phyloP scores from a whole-genome alignment of 2,329 filamentous ascomycete genomes.

The Apiospora rasikravindrae region DNA sequence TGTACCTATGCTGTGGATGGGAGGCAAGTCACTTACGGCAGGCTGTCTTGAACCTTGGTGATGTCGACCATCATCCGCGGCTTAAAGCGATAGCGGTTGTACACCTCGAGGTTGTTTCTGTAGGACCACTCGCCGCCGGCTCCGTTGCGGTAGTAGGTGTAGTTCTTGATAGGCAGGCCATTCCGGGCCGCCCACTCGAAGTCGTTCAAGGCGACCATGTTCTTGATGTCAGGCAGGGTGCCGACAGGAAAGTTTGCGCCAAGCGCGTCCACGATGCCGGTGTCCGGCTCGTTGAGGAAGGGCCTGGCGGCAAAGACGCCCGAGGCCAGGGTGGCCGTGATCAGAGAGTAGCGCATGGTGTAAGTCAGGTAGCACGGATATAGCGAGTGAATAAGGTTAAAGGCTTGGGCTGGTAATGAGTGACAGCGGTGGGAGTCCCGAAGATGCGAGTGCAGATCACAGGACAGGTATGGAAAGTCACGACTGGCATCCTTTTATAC shows the following conservation, averaged over 20 bases:
- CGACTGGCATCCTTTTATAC: constrained; percentile 1
- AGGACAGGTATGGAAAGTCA: neutral
- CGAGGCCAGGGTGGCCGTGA: constrained; percentile 35
- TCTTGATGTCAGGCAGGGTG: constrained; percentile 47
- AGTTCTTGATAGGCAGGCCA: constrained; percentile 51
- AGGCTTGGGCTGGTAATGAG: neutral
- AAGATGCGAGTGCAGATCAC: neutral
- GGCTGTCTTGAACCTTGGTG: constrained; percentile 45
- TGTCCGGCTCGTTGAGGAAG: constrained; percentile 52
- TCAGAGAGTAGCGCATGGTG: constrained; percentile 37
- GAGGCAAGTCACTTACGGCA: constrained; percentile 36
- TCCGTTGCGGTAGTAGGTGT: constrained; percentile 63
- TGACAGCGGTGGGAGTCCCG: constrained; percentile 14
- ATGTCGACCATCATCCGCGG: constrained; percentile 58
- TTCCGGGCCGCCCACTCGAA: constrained; percentile 59
- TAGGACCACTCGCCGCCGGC: constrained; percentile 62
- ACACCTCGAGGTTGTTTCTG: constrained; percentile 62
- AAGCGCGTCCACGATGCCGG: constrained; percentile 48
- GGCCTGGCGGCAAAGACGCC: constrained; percentile 47
- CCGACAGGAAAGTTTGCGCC: constrained; percentile 38
- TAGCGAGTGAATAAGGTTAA: neutral
- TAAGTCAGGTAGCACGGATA: neutral
- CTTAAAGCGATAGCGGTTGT: constrained; percentile 52
- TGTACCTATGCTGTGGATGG: neutral
- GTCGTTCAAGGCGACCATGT: constrained; percentile 56